Evolutionary conservation across 768 basidiomycete species (phyloP).

Genomic region (Plicaturopsis crispa): DNA sequence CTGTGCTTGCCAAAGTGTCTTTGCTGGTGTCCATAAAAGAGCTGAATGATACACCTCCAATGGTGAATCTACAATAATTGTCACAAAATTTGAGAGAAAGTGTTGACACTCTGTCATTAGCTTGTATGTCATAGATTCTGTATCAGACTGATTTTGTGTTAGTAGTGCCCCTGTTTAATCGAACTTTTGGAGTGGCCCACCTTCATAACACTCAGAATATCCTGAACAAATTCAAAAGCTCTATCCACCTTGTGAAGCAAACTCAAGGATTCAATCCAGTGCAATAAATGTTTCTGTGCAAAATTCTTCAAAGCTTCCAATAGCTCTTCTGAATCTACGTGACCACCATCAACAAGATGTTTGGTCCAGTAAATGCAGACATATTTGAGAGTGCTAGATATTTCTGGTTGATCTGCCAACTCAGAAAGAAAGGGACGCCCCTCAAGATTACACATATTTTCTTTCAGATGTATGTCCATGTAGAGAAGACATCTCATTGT

Average conservation of each 20-base stretch:
- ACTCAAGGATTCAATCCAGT: not conserved
- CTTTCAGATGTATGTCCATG: no score
- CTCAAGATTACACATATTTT: no score
- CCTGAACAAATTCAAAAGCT: not conserved
- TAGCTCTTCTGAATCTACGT: not conserved
- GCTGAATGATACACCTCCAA: no score
- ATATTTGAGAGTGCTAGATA: not conserved
- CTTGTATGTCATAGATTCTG: no score
- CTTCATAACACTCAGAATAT: not conserved
- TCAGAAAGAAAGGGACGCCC: no score
- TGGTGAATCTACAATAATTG: no score
- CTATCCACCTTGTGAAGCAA: not conserved
- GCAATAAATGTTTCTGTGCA: not conserved
- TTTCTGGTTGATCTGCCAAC: not conserved
- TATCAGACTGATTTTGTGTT: no score
- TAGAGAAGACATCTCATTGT: no score
- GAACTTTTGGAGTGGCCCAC: no score
- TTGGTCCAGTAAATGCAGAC: not conserved
- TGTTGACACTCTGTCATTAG: no score
- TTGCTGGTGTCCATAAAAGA: not conserved
- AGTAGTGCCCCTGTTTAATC: no score
- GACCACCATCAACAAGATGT: not conserved
- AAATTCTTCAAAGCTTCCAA: not conserved
- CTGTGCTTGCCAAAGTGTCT: not conserved
- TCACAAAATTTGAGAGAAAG: no score